Evolutionary conservation across 1,284 basidiomycete genomes (phyloP).

Genomic region (Fistulinella cinereoalba): DNA sequence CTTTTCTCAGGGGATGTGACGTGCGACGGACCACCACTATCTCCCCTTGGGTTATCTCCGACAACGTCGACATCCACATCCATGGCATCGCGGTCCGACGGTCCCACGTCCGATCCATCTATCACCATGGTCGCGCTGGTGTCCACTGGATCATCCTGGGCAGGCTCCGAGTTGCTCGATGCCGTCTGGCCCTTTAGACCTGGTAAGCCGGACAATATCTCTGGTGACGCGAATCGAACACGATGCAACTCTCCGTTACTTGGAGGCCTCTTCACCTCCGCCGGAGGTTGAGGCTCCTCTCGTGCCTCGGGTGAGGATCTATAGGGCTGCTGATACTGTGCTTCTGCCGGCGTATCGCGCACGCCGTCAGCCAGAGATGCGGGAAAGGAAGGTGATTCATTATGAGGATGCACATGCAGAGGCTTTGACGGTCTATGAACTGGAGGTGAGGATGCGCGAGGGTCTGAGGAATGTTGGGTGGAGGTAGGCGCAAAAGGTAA

Average conservation of each 20-base stretch:
- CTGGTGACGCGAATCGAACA: slow-evolving; percentile 34
- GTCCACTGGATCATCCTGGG: not conserved
- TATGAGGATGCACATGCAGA: slow-evolving; percentile 29
- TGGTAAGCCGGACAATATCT: slow-evolving; percentile 20
- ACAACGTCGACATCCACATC: slow-evolving; percentile 19
- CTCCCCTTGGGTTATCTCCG: slow-evolving; percentile 7
- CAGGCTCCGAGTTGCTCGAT: slow-evolving; percentile 1
- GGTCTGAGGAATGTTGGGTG: slow-evolving; percentile 6
- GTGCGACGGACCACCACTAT: not conserved
- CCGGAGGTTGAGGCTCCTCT: slow-evolving; percentile 6
- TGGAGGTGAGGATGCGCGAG: slow-evolving; percentile 9
- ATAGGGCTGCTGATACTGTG: slow-evolving; percentile 24
- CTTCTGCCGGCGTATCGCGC: slow-evolving; percentile 29
- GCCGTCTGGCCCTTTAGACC: slow-evolving; percentile 7
- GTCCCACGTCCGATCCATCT: not conserved
- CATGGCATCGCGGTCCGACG: slow-evolving; percentile 20
- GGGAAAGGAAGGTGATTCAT: slow-evolving; percentile 10
- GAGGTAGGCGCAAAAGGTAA: not conserved
- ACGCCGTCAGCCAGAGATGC: slow-evolving; percentile 9
- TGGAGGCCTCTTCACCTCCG: slow-evolving; percentile 13
- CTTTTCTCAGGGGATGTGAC: not conserved
- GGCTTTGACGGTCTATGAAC: slow-evolving; percentile 25
- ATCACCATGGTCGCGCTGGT: not conserved
- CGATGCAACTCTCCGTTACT: slow-evolving; percentile 20
- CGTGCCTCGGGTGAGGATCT: slow-evolving; percentile 22